Percentiles rank a stretch among this genome's conserved stretches.
Conservation (phyloP, 257 asterid species). For the Henckelia pumila region DNA sequence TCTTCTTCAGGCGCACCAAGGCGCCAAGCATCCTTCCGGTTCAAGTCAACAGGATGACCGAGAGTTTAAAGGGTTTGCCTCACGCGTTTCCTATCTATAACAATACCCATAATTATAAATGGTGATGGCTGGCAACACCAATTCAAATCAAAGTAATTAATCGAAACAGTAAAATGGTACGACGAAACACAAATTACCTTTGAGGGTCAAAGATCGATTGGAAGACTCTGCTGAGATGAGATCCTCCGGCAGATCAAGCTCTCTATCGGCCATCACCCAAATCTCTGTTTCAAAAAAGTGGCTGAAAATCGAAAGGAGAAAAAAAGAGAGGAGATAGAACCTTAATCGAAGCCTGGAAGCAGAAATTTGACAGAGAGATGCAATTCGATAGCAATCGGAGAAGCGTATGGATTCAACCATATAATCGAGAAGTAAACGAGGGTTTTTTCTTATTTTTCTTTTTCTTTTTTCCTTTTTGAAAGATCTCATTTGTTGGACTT, state of each 20-base stretch:
- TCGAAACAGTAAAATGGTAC: slow-evolving; percentile 23
- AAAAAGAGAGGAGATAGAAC: background rate
- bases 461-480: too few relatives aligned
- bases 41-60: slow-evolving; percentile 70
- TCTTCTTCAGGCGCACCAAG: slow-evolving; percentile 69
- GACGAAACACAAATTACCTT: slow-evolving; percentile 45
- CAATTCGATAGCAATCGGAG: background rate
- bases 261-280: slow-evolving; percentile 65
- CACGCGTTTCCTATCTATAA: slow-evolving; percentile 64
- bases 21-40: slow-evolving; percentile 84
- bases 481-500: too few relatives aligned
- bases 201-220: slow-evolving; percentile 75
- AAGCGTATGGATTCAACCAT: background rate
- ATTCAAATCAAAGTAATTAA: slow-evolving; percentile 27
- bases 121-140: background rate
- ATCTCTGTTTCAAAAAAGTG: slow-evolving; percentile 25
- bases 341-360: background rate
- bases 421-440: background rate
- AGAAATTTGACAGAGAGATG: background rate
- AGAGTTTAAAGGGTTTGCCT: slow-evolving; percentile 82
- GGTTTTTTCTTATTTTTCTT: too few relatives aligned
- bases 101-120: slow-evolving; percentile 23
- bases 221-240: slow-evolving; percentile 54
- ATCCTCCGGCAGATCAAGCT: slow-evolving; percentile 77
- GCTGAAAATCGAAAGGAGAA: background rate